Percentiles rank a stretch among this genome's conserved stretches.
Evolutionary conservation across 345 rosid species (phyloP).

Genomic region (Xanthoceras sorbifolium): DNA sequence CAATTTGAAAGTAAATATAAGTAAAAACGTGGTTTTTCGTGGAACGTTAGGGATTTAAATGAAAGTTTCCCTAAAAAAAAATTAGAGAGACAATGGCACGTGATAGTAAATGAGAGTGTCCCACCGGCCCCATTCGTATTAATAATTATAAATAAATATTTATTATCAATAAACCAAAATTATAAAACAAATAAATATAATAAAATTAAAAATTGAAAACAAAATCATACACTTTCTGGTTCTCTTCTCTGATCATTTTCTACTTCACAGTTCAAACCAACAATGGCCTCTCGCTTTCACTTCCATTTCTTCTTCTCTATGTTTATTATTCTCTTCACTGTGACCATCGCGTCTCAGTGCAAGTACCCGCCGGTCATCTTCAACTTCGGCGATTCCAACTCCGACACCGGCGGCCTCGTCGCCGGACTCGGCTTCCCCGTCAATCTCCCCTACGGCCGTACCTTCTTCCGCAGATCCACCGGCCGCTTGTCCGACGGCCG

Average conservation of each 20-base stretch:
- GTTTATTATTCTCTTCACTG: background rate
- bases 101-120: background rate
- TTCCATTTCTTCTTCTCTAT: background rate
- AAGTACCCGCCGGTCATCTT: conserved; percentile 58
- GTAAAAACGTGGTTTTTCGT: too few species aligned
- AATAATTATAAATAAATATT: too few species aligned
- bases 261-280: background rate
- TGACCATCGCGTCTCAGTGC: conserved; percentile 34
- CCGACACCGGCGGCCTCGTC: conserved; percentile 88
- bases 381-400: conserved; percentile 92
- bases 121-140: background rate
- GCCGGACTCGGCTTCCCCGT: conserved; percentile 82
- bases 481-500: conserved; percentile 90
- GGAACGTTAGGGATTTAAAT: too few species aligned
- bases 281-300: background rate
- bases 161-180: too few species aligned
- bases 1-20: too few species aligned
- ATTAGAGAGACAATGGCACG: background rate
- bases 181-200: background rate
- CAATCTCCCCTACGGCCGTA: conserved; percentile 66
- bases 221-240: too few species aligned
- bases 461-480: conserved; percentile 65
- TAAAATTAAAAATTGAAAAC: background rate
- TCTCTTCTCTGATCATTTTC: background rate
- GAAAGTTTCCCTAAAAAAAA: too few species aligned